Evolutionary conservation across 2,329 filamentous ascomycete genomes (phyloP).

Genomic region (Endoconidiophora polonica): DNA sequence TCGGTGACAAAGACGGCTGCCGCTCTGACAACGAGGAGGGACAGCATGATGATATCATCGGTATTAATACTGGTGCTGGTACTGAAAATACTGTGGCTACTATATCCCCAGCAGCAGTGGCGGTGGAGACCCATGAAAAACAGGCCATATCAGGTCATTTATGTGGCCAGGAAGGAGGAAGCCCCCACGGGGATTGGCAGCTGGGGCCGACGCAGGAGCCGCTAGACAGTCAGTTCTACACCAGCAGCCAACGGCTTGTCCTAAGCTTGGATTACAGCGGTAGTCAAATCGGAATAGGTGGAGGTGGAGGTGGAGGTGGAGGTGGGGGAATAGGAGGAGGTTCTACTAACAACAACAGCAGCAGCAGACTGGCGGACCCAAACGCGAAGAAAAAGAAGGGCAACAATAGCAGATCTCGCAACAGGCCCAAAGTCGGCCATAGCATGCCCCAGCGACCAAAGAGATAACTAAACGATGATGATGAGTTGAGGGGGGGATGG

Average conservation of each 20-base stretch:
- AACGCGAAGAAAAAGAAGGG: background rate
- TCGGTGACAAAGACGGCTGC: too few species aligned
- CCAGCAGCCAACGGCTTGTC: slow-evolving; percentile 7
- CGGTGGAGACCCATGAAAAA: too few species aligned
- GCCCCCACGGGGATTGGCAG: background rate
- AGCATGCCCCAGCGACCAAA: slow-evolving; percentile 2
- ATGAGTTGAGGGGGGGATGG: too few species aligned
- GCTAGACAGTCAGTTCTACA: background rate
- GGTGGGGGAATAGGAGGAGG: background rate
- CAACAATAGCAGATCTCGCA: too few species aligned
- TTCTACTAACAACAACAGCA: too few species aligned
- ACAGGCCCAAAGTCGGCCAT: background rate
- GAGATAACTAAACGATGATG: background rate
- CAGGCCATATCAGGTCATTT: too few species aligned
- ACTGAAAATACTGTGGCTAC: too few species aligned
- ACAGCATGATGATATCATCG: too few species aligned
- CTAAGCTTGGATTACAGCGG: slow-evolving; percentile 7
- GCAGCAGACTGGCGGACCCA: background rate
- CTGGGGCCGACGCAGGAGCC: background rate
- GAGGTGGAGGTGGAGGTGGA: background rate
- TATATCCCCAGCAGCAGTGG: too few species aligned
- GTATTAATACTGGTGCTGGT: too few species aligned
- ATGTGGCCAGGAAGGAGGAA: background rate
- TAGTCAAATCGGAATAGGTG: background rate
- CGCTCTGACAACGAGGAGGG: too few species aligned